Percentiles rank a stretch among this genome's conserved stretches.
Evolutionary conservation across 176 grass and related monocot species (phyloP).

Genomic region (Carex pumila): DNA sequence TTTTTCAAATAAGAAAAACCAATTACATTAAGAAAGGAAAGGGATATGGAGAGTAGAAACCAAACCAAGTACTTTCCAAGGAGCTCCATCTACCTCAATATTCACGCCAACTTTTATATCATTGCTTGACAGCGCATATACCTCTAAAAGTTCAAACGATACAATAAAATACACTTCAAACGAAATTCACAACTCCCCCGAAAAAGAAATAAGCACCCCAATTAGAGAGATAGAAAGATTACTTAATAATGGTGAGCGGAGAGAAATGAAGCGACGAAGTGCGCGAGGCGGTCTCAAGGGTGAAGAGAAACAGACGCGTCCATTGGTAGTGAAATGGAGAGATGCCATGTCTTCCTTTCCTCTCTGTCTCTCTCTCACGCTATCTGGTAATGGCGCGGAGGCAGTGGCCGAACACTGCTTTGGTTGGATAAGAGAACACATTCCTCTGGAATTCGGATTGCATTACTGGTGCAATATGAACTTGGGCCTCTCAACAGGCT

Average conservation of each 20-base stretch:
- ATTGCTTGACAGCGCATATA: conserved; percentile 82
- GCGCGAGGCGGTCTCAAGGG: neutral
- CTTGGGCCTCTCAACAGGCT: neutral
- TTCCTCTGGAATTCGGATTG: neutral
- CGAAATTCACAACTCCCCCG: neutral
- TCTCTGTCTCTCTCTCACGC: neutral
- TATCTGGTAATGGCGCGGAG: neutral
- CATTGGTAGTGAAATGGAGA: conserved; percentile 36
- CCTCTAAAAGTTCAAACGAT: conserved; percentile 28
- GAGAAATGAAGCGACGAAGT: neutral
- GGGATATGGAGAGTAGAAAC: neutral
- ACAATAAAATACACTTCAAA: neutral
- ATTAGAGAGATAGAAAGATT: neutral
- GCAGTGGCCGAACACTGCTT: neutral
- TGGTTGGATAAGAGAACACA: neutral
- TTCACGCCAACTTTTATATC: conserved; percentile 85
- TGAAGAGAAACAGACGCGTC: conserved; percentile 11
- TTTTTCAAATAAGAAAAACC: neutral
- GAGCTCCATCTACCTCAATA: conserved; percentile 77
- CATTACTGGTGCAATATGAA: neutral
- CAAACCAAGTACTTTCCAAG: conserved; percentile 74
- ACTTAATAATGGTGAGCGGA: conserved; percentile 12
- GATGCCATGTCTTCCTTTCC: conserved; percentile 31
- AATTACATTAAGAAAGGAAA: neutral
- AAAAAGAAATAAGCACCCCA: neutral